Percentiles rank a stretch among this genome's conserved stretches.
phyloP scores from a whole-genome alignment of 2,329 filamentous ascomycete genomes.

The Falciphora oryzae region DNA sequence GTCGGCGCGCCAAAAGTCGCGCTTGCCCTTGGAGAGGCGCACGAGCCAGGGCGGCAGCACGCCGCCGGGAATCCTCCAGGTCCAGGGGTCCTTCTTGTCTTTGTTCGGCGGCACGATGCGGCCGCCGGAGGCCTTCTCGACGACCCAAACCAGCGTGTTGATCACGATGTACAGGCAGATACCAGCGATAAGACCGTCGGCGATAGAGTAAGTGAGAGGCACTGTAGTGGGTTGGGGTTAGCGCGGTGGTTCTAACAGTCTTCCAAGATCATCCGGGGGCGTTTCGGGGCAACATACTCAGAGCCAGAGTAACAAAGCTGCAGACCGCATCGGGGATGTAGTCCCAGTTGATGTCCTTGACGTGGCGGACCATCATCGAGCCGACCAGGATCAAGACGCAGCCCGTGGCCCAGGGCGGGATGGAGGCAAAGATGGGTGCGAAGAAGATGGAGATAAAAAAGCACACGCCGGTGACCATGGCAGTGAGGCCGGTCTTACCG shows the following conservation, averaged over 20 bases:
- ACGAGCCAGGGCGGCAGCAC: constrained; percentile 69
- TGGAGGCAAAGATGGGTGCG: constrained; percentile 83
- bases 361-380: constrained; percentile 76
- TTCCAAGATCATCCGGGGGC: too few species aligned
- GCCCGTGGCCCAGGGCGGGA: constrained; percentile 84
- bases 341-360: constrained; percentile 81
- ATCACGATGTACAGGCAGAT: constrained; percentile 71
- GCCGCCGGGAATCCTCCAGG: constrained; percentile 68
- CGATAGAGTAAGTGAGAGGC: constrained; percentile 87
- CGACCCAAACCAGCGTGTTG: constrained; percentile 64
- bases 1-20: constrained; percentile 59
- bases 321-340: constrained; percentile 81
- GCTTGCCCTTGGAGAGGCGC: constrained; percentile 60
- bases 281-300: constrained; percentile 25
- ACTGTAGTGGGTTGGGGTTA: constrained; percentile 36
- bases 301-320: constrained; percentile 74
- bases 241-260: too few species aligned
- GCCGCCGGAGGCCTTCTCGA: constrained; percentile 61
- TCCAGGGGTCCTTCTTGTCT: constrained; percentile 73
- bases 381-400: constrained; percentile 84
- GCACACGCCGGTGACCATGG: constrained; percentile 70
- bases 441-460: constrained; percentile 89
- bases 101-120: constrained; percentile 70
- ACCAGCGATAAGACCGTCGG: constrained; percentile 77
- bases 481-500: constrained; percentile 77